Evolutionary conservation across 1,284 basidiomycete genomes (phyloP).

Genomic region (Marasmius fiardii): DNA sequence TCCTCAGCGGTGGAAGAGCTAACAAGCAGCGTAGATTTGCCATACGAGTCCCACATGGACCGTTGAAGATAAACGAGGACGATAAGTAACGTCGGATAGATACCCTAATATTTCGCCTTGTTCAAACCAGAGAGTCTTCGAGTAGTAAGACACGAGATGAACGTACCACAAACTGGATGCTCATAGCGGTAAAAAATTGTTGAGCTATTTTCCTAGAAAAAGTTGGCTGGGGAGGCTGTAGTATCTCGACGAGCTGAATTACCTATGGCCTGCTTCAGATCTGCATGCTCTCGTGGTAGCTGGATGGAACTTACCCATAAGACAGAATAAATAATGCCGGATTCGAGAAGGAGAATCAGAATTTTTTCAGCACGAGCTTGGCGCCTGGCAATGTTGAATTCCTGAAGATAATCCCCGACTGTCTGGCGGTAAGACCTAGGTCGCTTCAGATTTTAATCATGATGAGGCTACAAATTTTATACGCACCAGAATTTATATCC

Average conservation of each 20-base stretch:
- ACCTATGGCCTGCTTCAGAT: neutral
- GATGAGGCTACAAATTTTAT: neutral
- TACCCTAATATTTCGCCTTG: neutral
- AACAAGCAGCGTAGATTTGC: neutral
- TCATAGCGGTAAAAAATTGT: neutral
- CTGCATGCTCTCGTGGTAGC: neutral
- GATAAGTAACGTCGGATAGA: neutral
- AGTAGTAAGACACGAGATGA: neutral
- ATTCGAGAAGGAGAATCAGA: neutral
- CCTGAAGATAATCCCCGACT: neutral
- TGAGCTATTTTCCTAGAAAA: neutral
- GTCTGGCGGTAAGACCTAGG: neutral
- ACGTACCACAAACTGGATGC: neutral
- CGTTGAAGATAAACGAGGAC: neutral
- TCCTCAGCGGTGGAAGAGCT: too few species aligned
- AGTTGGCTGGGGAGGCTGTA: neutral
- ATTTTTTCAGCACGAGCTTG: neutral
- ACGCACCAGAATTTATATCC: neutral
- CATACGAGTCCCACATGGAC: neutral
- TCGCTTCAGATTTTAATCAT: neutral
- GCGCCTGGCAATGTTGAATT: neutral
- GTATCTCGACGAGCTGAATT: neutral
- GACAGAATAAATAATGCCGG: neutral
- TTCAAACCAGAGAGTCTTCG: too few species aligned
- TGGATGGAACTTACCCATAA: neutral